A percentile compares a stretch with the other conserved stretches of the same genome.
Conservation (phyloP, 2,329 filamentous ascomycete genomes). For the Aotearoamyces nothofagi region DNA sequence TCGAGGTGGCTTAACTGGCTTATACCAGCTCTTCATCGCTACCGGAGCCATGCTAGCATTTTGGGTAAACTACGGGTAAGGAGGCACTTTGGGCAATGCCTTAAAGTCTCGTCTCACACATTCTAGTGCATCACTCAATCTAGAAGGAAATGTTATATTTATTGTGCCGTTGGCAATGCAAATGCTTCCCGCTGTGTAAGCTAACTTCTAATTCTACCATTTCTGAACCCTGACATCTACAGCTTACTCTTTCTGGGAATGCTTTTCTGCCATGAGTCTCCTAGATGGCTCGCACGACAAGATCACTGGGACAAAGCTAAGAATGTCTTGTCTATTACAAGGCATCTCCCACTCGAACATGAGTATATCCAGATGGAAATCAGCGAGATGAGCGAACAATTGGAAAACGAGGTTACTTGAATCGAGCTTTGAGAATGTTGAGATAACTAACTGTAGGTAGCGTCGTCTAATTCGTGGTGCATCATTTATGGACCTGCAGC, state of each 20-base stretch:
- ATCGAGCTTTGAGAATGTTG: slow-evolving; percentile 28
- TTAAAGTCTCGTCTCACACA: no score
- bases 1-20: slow-evolving; percentile 31
- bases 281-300: slow-evolving; percentile 51
- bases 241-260: slow-evolving; percentile 4
- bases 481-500: slow-evolving; percentile 32
- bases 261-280: slow-evolving; percentile 33
- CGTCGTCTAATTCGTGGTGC: slow-evolving; percentile 33
- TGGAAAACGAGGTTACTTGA: slow-evolving; percentile 34
- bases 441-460: slow-evolving; percentile 34
- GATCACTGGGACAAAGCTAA: slow-evolving; percentile 53
- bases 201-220: no score
- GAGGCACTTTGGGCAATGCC: no score
- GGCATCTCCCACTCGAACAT: slow-evolving; percentile 32
- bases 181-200: slow-evolving; percentile 46
- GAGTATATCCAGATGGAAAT: slow-evolving; percentile 35
- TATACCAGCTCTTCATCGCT: slow-evolving; percentile 33
- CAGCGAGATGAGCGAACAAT: slow-evolving; percentile 24
- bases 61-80: no score
- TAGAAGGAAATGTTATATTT: slow-evolving; percentile 32
- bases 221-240: no score
- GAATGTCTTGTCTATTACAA: slow-evolving; percentile 34
- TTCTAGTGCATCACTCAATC: slow-evolving; percentile 33
- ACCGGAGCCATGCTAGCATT: slow-evolving; percentile 25
- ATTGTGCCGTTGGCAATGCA: slow-evolving; percentile 51